Evolutionary conservation across 2,329 filamentous ascomycete genomes (phyloP).

Genomic region (Verticillium nonalfalfae): DNA sequence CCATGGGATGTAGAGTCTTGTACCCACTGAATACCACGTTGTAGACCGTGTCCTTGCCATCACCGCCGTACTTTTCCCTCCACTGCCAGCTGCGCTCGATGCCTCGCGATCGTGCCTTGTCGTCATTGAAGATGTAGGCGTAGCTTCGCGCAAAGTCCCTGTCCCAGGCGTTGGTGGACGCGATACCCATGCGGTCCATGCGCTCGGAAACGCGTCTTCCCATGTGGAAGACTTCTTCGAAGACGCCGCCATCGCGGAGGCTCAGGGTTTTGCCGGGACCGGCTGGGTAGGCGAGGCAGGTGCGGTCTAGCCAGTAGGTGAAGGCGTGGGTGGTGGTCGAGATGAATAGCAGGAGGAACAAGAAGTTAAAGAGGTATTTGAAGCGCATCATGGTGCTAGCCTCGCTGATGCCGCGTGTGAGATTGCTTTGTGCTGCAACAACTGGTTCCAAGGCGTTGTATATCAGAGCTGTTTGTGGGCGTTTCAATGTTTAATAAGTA

Average conservation of each 20-base stretch:
- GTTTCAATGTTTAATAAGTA: too few species aligned
- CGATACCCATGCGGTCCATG: not conserved
- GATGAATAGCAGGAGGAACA: not conserved
- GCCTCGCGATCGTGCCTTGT: not conserved
- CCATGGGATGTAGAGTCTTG: not conserved
- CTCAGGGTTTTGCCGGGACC: not conserved
- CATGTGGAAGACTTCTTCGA: not conserved
- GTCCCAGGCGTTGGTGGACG: not conserved
- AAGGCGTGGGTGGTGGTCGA: not conserved
- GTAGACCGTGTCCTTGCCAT: not conserved
- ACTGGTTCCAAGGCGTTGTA: too few species aligned
- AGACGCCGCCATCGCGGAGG: not conserved
- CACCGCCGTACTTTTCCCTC: not conserved
- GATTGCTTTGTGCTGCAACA: too few species aligned
- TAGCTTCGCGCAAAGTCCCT: not conserved
- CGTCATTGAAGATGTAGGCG: not conserved
- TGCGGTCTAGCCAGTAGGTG: not conserved
- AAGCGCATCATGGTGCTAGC: too few species aligned
- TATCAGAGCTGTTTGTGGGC: too few species aligned
- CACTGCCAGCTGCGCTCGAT: not conserved
- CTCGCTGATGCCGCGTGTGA: too few species aligned
- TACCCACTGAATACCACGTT: not conserved
- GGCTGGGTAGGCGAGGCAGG: not conserved
- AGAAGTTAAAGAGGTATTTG: not conserved
- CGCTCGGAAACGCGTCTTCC: not conserved